Evolutionary conservation across 2,329 filamentous ascomycete genomes (phyloP).

Genomic region (Colletotrichum neosansevieriae): DNA sequence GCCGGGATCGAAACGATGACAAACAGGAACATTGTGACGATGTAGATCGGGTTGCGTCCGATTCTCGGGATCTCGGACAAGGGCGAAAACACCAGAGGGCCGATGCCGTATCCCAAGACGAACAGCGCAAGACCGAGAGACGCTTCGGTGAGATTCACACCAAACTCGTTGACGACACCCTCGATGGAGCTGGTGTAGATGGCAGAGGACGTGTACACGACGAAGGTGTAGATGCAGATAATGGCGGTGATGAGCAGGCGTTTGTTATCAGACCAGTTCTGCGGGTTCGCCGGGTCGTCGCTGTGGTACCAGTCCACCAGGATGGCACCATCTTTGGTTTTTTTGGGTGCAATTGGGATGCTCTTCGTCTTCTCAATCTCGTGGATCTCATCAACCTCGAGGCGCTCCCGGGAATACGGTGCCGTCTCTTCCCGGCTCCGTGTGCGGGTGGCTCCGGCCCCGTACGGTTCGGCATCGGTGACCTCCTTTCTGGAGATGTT

Average conservation of each 20-base stretch:
- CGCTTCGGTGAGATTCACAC: constrained; percentile 63
- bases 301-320: constrained; percentile 68
- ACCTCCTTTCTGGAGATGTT: not conserved
- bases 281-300: constrained; percentile 67
- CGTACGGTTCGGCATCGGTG: constrained; percentile 35
- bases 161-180: constrained; percentile 65
- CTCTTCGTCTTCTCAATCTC: constrained; percentile 58
- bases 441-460: constrained; percentile 11
- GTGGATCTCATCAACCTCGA: constrained; percentile 52
- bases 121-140: constrained; percentile 72
- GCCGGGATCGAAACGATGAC: constrained; percentile 75
- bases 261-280: constrained; percentile 64
- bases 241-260: constrained; percentile 56
- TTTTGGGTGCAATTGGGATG: constrained; percentile 60
- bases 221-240: constrained; percentile 70
- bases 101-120: constrained; percentile 73
- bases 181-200: constrained; percentile 60
- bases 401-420: constrained; percentile 48
- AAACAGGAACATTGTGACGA: constrained; percentile 76
- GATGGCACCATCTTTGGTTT: constrained; percentile 62
- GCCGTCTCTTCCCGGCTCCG: constrained; percentile 41
- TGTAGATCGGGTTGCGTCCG: constrained; percentile 76
- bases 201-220: constrained; percentile 64
- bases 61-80: constrained; percentile 75
- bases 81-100: constrained; percentile 74